Base-by-base conservation (phyloP, 2,329 filamentous ascomycete genomes). In the Beauveria sp. region DNA sequence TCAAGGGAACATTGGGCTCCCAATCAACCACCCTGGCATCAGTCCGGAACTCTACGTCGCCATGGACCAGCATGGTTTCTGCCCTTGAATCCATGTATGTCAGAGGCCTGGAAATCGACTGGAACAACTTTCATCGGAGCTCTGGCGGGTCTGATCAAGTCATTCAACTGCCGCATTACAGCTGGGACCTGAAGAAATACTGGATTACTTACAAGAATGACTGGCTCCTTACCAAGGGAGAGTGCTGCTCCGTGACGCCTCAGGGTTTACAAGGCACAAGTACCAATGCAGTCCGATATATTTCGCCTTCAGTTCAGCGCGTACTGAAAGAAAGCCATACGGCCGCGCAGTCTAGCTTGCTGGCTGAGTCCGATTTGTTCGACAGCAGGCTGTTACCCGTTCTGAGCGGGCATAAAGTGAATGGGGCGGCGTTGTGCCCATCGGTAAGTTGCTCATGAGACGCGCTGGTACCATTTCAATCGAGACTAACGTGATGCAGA, bases 111-210 rank as follows among this genome's bases (percentile, higher is more conserved):
- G 77, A 80, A 52, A 76, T 92, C 61, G 79, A 87, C 70, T 92
- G 89, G 82, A 82, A 84, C 64, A 87, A 90, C 71, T 88, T 83
- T 70, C 84, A 88, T 66, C 75, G 80, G 61, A 73, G 77, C 64
- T 79, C 78, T 63, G 64, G 65, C 43, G 55, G 65, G 0, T 72
- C 70, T 14, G 70, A 74, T 12, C 72, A 72, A 9, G 75, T 91
- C 26, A 73, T 89, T 12, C 75, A 82, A 12, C 76, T 91, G 1
- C 89, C 89, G 1, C 80, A 81, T 3, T 91, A 91, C 70, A 79
- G 79, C 0, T 92, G 87, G 72, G 85, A 91, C 67, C 77, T 83
- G 67, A 89, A 89, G 78, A 85, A 82, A 65, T 90, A 90, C 71
- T 85, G 82, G 82, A 76, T 83, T 37, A 76, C 79, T 64, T 84